phyloP scores from a whole-genome alignment of 2,329 filamentous ascomycete genomes.

The Sarocladiaceae sp. region DNA sequence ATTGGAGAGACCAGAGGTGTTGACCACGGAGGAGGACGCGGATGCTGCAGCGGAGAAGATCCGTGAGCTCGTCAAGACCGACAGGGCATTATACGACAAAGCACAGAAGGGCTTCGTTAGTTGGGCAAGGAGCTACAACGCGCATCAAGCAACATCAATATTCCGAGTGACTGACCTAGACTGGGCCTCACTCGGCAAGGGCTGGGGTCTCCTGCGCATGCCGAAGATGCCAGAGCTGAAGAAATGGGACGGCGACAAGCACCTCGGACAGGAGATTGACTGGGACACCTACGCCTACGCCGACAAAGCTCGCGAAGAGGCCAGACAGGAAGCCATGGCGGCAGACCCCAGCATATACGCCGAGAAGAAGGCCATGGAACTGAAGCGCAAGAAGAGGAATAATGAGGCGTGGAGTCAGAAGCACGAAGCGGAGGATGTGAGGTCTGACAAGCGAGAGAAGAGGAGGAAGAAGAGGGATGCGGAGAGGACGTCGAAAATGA shows the following conservation, averaged over 20 bases:
- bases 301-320: conserved; percentile 67
- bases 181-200: conserved; percentile 75
- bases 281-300: conserved; percentile 67
- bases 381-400: conserved; percentile 54
- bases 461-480: conserved; percentile 61
- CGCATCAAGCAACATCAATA: conserved; percentile 87
- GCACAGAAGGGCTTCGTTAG: conserved; percentile 89
- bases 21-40: conserved; percentile 59
- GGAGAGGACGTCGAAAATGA: conserved; percentile 60
- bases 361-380: conserved; percentile 33
- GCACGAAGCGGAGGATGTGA: conserved; percentile 59
- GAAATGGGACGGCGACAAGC: conserved; percentile 65
- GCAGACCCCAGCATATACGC: conserved; percentile 36
- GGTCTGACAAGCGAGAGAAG: conserved; percentile 59
- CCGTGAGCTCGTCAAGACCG: conserved; percentile 48
- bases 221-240: conserved; percentile 92
- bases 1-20: conserved; percentile 53
- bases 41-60: conserved; percentile 53
- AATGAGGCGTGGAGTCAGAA: conserved; percentile 72
- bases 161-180: conserved; percentile 79
- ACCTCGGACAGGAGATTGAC: conserved; percentile 59
- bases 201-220: conserved; percentile 81
- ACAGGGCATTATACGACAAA: conserved; percentile 71
- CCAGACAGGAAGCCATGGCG: conserved; percentile 53
- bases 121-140: conserved; percentile 87